Base-by-base conservation (phyloP, 352 stramenopile species). In the Phytophthora macrochlamydospora region DNA sequence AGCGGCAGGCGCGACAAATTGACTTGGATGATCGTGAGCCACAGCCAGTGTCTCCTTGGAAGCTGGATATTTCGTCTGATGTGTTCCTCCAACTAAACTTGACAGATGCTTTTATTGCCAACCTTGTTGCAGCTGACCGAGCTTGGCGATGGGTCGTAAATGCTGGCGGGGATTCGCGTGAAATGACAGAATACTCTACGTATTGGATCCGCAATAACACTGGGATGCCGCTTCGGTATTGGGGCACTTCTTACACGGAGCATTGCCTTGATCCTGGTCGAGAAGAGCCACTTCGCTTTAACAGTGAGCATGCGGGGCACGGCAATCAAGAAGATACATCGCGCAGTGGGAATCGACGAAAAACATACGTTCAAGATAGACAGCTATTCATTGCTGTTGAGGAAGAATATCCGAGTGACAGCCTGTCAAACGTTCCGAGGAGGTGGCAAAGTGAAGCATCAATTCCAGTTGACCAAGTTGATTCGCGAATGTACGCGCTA, bases 161-260 rank as follows among this genome's bases (percentile, higher is more conserved):
- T n/a, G 81, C 86, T 63, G 77, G 81, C 33, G 80, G 72, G 8
- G 83, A 90, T 63, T 83, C 83, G 6, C 77, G 81, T 13, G 82
- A 93, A 64, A 89, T 89, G 71, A 86, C 78, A 9, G 82, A 93
- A 48, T 93, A 93, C 62, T 95, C 88, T 32, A 90, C 86, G 12
- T 94, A 94, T 55, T 93, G 85, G 81, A 94, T 95, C 45, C 83
- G 88, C 55, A 96, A 96, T 61, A 83, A 93, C 30, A 96, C 85
- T 2, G 89, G 89, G 31, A 70, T 96, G 33, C 71, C 69, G n/a
- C 65, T 96, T 57, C 73, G 81, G 14, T 95, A 95, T 51, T 92
- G 84, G 85, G 75, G 84, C 18, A 57, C 67, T 35, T 81, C 81
- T 7, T 90, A 84, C 56, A 78, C 76, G 11, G 68, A 87, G 11